These are phyloP conservation scores for Ploettnerulaceae sp. DNA, from an alignment of 2,329 filamentous ascomycete species.

Conservation along the genomic window DNA sequence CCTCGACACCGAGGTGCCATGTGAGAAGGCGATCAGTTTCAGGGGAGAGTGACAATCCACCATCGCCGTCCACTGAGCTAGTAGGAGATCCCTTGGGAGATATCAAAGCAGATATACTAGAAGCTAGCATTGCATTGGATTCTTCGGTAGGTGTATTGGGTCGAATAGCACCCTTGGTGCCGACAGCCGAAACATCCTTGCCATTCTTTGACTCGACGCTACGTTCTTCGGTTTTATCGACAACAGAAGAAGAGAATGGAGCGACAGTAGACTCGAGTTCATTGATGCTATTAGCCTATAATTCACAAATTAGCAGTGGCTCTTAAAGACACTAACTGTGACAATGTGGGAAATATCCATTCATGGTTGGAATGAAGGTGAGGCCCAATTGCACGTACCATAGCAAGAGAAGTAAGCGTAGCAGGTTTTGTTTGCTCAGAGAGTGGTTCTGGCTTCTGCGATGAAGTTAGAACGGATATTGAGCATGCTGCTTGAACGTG, in stretches of 20 bases:
- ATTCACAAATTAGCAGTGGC: too few relatives aligned
- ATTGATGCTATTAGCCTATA: too few relatives aligned
- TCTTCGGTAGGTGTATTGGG: background rate
- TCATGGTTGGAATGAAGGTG: too few relatives aligned
- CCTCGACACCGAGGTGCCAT: slow-evolving; percentile 46
- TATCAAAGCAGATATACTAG: background rate
- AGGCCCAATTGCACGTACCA: too few relatives aligned
- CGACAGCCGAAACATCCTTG: background rate
- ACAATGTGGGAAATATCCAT: too few relatives aligned
- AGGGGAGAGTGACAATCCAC: slow-evolving; percentile 34
- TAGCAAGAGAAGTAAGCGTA: background rate
- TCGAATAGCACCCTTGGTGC: background rate
- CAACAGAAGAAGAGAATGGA: too few relatives aligned
- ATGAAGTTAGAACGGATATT: too few relatives aligned
- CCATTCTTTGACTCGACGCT: background rate
- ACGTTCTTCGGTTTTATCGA: background rate
- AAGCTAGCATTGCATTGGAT: background rate
- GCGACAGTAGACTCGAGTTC: background rate
- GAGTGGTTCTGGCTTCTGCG: too few relatives aligned
- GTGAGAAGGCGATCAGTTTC: slow-evolving; percentile 42
- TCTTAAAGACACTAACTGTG: too few relatives aligned
- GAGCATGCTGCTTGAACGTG: too few relatives aligned
- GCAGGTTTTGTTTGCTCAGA: too few relatives aligned
- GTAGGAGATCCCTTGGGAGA: background rate
- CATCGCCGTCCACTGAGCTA: background rate